Conservation (phyloP, 2,329 filamentous ascomycete species). For the Cadophora malorum region DNA sequence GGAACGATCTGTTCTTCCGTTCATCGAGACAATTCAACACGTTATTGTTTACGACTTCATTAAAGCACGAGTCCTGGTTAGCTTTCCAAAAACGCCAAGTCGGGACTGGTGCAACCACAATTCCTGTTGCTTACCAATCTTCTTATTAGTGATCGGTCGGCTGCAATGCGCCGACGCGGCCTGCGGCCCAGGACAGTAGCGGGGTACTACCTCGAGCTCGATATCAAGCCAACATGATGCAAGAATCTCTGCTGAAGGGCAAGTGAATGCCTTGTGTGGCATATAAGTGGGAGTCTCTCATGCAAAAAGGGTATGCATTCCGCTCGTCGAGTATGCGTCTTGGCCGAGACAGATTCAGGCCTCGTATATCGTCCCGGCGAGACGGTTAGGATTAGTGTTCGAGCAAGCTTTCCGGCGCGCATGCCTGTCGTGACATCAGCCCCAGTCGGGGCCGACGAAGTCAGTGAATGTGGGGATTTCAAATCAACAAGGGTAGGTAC, state of each 20-base stretch:
- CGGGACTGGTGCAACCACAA: neutral
- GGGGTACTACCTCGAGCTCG: neutral
- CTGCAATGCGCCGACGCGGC: constrained; percentile 1
- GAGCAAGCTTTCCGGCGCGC: neutral
- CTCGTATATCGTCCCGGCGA: no score
- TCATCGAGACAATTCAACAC: neutral
- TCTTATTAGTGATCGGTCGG: neutral
- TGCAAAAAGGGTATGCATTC: no score
- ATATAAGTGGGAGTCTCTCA: no score
- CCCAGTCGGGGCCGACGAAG: neutral
- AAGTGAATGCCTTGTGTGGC: neutral
- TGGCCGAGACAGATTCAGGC: no score
- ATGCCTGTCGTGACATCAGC: neutral
- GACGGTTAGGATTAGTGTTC: neutral
- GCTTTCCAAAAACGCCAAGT: neutral
- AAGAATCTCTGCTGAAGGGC: neutral
- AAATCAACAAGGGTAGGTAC: neutral
- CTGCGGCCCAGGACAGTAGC: neutral
- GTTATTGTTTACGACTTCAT: neutral
- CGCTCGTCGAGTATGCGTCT: no score
- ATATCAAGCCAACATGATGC: neutral
- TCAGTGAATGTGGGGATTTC: neutral
- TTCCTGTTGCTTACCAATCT: neutral
- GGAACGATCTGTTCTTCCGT: neutral
- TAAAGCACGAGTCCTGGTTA: neutral